phyloP scores from a whole-genome alignment of 495 filamentous ascomycete genomes.

The Penicillium coprophilum region DNA sequence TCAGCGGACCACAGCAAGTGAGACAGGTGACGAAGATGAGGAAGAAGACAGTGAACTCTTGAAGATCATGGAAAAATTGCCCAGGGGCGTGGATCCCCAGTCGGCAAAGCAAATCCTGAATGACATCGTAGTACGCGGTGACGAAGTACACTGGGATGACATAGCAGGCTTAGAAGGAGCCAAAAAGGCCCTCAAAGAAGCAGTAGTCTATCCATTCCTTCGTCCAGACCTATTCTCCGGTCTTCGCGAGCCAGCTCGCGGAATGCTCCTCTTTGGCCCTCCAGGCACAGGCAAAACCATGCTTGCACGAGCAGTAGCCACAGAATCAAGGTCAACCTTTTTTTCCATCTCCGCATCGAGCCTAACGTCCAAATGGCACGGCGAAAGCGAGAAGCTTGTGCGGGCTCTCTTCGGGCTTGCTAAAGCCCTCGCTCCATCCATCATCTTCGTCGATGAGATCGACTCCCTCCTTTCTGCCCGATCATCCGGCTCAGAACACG shows the following conservation, averaged over 20 bases:
- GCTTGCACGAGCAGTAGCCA: conserved; percentile 92
- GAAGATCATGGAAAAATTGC: conserved; percentile 70
- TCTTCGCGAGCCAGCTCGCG: conserved; percentile 87
- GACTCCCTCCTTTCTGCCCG: conserved; percentile 89
- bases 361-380: conserved; percentile 93
- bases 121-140: conserved; percentile 92
- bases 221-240: conserved; percentile 96
- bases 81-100: conserved; percentile 72
- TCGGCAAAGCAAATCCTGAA: conserved; percentile 92
- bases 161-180: conserved; percentile 88
- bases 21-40: conserved; percentile 39
- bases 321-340: conserved; percentile 92
- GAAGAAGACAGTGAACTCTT: conserved; percentile 49
- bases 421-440: conserved; percentile 86
- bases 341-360: conserved; percentile 95
- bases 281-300: conserved; percentile 98
- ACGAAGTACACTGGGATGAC: conserved; percentile 94
- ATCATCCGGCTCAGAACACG: conserved; percentile 81
- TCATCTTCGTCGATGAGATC: conserved; percentile 99
- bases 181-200: conserved; percentile 91
- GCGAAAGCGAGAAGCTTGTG: conserved; percentile 95
- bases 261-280: conserved; percentile 95
- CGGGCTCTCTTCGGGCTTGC: conserved; percentile 88
- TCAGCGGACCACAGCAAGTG: conserved; percentile 28
- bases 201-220: conserved; percentile 95